A percentile compares a stretch with the other conserved stretches of the same genome.
These are phyloP conservation scores for Trichoderma sp. DNA, from an alignment of 2,329 filamentous ascomycete genomes.

Conservation along the genomic window DNA sequence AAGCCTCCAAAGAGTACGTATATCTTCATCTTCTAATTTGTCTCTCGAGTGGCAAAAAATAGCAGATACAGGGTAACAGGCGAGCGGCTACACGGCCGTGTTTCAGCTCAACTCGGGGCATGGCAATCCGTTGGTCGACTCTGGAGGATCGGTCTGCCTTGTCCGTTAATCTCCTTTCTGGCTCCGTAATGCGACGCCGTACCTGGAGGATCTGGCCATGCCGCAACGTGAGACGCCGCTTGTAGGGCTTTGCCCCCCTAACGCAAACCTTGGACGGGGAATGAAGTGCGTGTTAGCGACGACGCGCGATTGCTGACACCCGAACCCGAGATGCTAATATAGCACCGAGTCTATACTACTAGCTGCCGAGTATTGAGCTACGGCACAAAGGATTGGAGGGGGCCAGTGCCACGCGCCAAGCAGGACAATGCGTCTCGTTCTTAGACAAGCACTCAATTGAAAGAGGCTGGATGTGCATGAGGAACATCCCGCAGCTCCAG, in stretches of 20 bases:
- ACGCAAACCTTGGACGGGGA: background rate
- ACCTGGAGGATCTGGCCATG: conserved; percentile 8
- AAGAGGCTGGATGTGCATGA: conserved; percentile 7
- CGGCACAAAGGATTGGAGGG: background rate
- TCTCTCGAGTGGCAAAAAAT: background rate
- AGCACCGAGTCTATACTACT: background rate
- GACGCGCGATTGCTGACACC: conserved; percentile 23
- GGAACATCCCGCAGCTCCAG: background rate
- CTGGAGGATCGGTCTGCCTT: conserved; percentile 14
- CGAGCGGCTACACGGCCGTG: background rate
- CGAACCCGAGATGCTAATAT: background rate
- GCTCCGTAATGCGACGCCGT: conserved; percentile 11
- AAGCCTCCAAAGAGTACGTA: background rate
- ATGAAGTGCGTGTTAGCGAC: conserved; percentile 3
- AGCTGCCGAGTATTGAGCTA: background rate
- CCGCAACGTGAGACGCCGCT: conserved; percentile 13
- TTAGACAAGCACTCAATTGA: background rate
- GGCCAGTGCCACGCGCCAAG: conserved; percentile 1
- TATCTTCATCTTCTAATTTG: background rate
- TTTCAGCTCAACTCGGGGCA: conserved; percentile 8
- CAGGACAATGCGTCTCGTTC: background rate
- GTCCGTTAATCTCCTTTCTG: conserved; percentile 4
- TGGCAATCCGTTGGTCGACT: conserved; percentile 11
- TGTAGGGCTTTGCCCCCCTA: conserved; percentile 19
- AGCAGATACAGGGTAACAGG: conserved; percentile 6